Percentiles rank a stretch among this genome's conserved stretches.
These are phyloP conservation scores for Talaromyces liani DNA, from an alignment of 495 filamentous ascomycete species.

Conservation along the genomic window DNA sequence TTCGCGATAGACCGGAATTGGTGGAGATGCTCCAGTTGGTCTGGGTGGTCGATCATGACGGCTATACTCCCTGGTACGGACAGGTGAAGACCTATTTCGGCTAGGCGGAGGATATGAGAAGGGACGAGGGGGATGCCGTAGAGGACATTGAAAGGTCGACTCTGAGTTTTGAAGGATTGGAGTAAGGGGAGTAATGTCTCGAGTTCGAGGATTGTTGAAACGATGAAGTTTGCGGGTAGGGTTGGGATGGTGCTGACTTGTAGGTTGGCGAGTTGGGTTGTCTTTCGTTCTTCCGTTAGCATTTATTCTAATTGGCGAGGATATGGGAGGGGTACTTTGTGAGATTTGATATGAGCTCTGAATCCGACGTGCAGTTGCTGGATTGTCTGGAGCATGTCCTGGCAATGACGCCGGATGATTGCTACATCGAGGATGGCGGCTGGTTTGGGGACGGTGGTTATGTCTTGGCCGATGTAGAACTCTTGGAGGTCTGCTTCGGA, in stretches of 20 bases:
- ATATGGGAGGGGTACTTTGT: conserved; percentile 50
- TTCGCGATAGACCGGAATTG: conserved; percentile 28
- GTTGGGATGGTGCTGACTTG: conserved; percentile 55
- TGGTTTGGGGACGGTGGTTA: conserved; percentile 58
- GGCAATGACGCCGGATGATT: conserved; percentile 62
- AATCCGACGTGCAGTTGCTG: conserved; percentile 55
- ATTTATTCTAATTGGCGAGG: too few relatives aligned
- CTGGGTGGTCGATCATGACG: conserved; percentile 66
- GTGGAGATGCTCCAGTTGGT: conserved; percentile 45
- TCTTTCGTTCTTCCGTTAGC: conserved; percentile 34
- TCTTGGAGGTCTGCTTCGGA: conserved; percentile 20
- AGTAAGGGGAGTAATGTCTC: conserved; percentile 61
- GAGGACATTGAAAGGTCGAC: conserved; percentile 56
- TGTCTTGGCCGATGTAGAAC: conserved; percentile 55
- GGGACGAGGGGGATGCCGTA: conserved; percentile 68
- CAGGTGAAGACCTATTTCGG: conserved; percentile 38
- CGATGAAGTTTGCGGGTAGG: conserved; percentile 51
- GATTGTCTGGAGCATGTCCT: conserved; percentile 61
- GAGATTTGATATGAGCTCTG: conserved; percentile 79
- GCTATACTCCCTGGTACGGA: conserved; percentile 44
- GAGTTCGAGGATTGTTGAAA: conserved; percentile 72
- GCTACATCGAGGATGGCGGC: conserved; percentile 62
- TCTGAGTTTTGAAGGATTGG: conserved; percentile 42
- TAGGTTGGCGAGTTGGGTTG: conserved; percentile 61
- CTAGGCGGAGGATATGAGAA: conserved; percentile 52